Evolutionary conservation across 2,329 filamentous ascomycete species (phyloP).

Genomic region (Pleurostoma richardsiae): DNA sequence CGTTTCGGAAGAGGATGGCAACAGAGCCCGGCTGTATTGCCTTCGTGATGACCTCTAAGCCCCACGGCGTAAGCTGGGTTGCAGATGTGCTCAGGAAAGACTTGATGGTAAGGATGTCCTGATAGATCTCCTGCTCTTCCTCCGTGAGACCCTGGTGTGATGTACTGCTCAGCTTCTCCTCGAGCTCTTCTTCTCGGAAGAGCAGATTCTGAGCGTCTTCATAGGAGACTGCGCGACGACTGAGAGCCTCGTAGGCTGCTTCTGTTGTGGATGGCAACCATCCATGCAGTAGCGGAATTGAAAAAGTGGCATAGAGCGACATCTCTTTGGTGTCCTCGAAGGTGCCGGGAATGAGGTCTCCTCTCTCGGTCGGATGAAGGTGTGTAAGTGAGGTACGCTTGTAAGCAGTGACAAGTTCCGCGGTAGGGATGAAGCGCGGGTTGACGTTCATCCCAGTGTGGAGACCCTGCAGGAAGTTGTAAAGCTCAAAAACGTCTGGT

Average conservation of each 20-base stretch:
- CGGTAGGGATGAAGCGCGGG: constrained; percentile 69
- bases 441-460: constrained; percentile 99
- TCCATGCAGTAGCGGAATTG: constrained; percentile 83
- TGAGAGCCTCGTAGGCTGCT: constrained; percentile 63
- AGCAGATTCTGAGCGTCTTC: constrained; percentile 89
- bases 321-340: constrained; percentile 89
- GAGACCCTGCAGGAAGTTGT: constrained; percentile 79
- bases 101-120: constrained; percentile 82
- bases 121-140: constrained; percentile 73
- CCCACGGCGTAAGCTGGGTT: constrained; percentile 81
- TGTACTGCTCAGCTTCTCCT: constrained; percentile 62
- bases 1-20: constrained; percentile 91
- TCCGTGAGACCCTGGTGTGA: constrained; percentile 53
- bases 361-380: constrained; percentile 44
- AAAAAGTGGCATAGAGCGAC: constrained; percentile 85
- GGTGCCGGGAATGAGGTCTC: constrained; percentile 54
- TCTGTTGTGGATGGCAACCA: constrained; percentile 75
- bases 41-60: constrained; percentile 68
- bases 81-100: constrained; percentile 73
- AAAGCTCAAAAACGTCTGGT: constrained; percentile 84
- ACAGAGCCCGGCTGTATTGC: constrained; percentile 72
- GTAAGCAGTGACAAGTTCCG: constrained; percentile 38
- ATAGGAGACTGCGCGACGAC: constrained; percentile 73
- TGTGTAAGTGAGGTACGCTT: constrained; percentile 49
- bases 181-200: constrained; percentile 84